These are phyloP conservation scores for Penicillium silybi DNA, from an alignment of 495 filamentous ascomycete genomes.

Conservation along the genomic window DNA sequence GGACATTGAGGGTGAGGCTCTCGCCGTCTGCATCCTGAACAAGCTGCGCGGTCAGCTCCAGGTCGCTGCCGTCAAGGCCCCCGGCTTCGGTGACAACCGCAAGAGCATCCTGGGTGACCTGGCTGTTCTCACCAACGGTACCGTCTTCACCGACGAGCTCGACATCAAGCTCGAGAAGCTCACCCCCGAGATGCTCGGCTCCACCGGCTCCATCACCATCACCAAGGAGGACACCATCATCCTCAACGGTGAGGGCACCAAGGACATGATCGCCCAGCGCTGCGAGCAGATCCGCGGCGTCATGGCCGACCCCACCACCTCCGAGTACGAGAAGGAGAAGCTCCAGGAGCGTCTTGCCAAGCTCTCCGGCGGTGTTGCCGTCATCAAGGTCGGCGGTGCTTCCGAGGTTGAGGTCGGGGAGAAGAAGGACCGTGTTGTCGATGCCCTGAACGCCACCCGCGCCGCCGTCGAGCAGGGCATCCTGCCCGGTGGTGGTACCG, in stretches of 20 bases:
- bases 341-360: constrained; percentile 98
- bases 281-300: constrained; percentile 99
- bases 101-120: constrained; percentile 98
- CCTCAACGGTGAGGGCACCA: constrained; percentile 94
- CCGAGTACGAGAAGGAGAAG: constrained; percentile 99
- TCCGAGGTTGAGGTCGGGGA: constrained; percentile 98
- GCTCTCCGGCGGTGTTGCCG: constrained; percentile 97
- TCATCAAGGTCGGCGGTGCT: constrained; percentile 97
- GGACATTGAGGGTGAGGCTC: constrained; percentile 97
- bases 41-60: constrained; percentile 99
- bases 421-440: constrained; percentile 99
- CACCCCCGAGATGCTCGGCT: constrained; percentile 91
- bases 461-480: constrained; percentile 99
- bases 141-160: constrained; percentile 96
- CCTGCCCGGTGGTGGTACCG: constrained; percentile 95
- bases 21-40: constrained; percentile 98
- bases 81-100: constrained; percentile 99
- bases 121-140: constrained; percentile 91
- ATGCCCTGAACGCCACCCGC: constrained; percentile 96
- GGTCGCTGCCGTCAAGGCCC: constrained; percentile 97
- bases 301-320: constrained; percentile 87
- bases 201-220: constrained; percentile 97
- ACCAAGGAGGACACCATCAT: constrained; percentile 99
- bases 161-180: constrained; percentile 98
- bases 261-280: constrained; percentile 88